Evolutionary conservation across 2,329 filamentous ascomycete species (phyloP).

Genomic region (Fusarium secorum): DNA sequence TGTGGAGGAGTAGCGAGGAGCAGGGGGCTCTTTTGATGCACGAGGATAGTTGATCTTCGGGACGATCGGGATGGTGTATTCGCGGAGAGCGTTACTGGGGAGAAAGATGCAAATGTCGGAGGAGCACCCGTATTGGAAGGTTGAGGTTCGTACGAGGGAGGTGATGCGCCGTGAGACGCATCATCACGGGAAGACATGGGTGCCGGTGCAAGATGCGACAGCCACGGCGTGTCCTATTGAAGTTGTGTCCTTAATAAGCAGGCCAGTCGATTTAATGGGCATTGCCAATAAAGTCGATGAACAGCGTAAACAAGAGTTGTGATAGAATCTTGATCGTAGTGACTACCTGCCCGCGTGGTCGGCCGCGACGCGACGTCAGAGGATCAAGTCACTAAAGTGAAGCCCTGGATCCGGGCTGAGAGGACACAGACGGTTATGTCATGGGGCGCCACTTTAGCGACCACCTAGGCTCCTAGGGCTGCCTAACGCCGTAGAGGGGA

Average conservation of each 20-base stretch:
- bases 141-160: slow-evolving; percentile 45
- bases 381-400: slow-evolving; percentile 27
- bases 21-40: slow-evolving; percentile 95
- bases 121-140: slow-evolving; percentile 52
- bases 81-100: slow-evolving; percentile 78
- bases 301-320: neutral
- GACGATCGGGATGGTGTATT: slow-evolving; percentile 66
- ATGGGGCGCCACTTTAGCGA: slow-evolving; percentile 34
- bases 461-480: neutral
- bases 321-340: slow-evolving; percentile 4
- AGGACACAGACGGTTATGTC: slow-evolving; percentile 34
- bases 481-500: neutral
- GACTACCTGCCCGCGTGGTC: slow-evolving; percentile 14
- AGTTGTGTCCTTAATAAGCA: slow-evolving; percentile 30
- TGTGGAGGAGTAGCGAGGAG: slow-evolving; percentile 93
- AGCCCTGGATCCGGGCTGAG: slow-evolving; percentile 10
- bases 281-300: neutral
- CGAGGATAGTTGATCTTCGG: slow-evolving; percentile 88
- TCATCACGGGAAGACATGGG: slow-evolving; percentile 53
- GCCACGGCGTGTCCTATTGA: slow-evolving; percentile 57
- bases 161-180: slow-evolving; percentile 46
- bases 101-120: slow-evolving; percentile 89
- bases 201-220: slow-evolving; percentile 53
- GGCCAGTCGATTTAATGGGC: neutral
- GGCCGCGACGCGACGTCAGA: slow-evolving; percentile 38